Percentiles rank a stretch among this genome's conserved stretches.
These are phyloP conservation scores for Schizothecium vesticola DNA, from an alignment of 495 filamentous ascomycete species.

Conservation along the genomic window DNA sequence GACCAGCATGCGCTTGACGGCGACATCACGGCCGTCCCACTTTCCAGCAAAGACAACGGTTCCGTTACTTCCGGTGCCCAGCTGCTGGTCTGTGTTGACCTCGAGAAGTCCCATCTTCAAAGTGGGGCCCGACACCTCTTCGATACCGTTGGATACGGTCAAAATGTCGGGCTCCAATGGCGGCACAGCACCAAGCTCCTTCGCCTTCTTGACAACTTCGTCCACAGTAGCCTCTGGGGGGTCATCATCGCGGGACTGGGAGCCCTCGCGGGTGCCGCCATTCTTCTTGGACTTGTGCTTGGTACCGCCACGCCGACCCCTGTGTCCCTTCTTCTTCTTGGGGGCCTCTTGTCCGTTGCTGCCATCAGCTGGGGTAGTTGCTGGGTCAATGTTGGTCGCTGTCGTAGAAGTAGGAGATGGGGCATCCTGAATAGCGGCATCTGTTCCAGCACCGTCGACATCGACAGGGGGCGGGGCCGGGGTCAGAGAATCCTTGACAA, in stretches of 20 bases:
- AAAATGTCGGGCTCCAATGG: constrained; percentile 55
- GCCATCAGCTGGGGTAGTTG: constrained; percentile 31
- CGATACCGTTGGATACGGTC: constrained; percentile 41
- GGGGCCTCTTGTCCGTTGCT: constrained; percentile 29
- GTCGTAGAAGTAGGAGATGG: constrained; percentile 13
- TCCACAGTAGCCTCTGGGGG: constrained; percentile 35
- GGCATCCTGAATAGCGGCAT: background rate
- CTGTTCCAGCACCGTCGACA: background rate
- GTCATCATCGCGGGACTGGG: constrained; percentile 39
- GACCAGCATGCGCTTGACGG: constrained; percentile 93
- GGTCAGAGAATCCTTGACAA: background rate
- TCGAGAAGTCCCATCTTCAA: constrained; percentile 67
- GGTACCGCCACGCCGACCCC: constrained; percentile 76
- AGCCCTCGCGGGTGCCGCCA: constrained; percentile 36
- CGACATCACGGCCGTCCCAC: constrained; percentile 86
- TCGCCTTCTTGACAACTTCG: constrained; percentile 40
- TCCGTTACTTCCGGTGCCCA: constrained; percentile 78
- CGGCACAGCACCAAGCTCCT: constrained; percentile 41
- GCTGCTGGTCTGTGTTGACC: constrained; percentile 65
- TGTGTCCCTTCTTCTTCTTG: constrained; percentile 71
- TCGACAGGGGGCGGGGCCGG: background rate
- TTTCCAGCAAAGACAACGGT: constrained; percentile 81
- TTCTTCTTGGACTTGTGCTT: constrained; percentile 56
- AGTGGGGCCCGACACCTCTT: constrained; percentile 53
- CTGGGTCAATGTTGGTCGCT: background rate